These are phyloP conservation scores for Aureobasidium mangrovei DNA, from an alignment of 2,329 filamentous ascomycete species.

Conservation along the genomic window DNA sequence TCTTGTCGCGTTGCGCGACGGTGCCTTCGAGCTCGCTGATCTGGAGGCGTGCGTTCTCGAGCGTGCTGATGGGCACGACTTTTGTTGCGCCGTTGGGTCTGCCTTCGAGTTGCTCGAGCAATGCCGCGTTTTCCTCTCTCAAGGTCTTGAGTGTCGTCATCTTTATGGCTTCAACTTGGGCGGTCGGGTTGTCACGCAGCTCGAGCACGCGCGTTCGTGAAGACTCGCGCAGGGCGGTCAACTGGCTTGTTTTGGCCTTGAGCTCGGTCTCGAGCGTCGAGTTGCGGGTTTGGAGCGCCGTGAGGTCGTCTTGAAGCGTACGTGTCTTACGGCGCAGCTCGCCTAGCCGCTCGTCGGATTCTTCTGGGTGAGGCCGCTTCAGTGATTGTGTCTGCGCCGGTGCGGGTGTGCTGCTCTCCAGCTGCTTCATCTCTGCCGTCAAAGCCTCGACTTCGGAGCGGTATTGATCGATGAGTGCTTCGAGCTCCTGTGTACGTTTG, in stretches of 20 bases:
- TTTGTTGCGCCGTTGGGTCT: slow-evolving; percentile 38
- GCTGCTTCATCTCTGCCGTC: slow-evolving; percentile 62
- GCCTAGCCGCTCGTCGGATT: slow-evolving; percentile 62
- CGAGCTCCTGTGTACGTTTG: slow-evolving; percentile 68
- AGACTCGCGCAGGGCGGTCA: slow-evolving; percentile 56
- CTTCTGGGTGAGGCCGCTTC: slow-evolving; percentile 39
- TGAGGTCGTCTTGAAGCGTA: slow-evolving; percentile 69
- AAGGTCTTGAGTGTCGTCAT: slow-evolving; percentile 67
- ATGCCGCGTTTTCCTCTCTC: slow-evolving; percentile 72
- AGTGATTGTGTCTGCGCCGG: slow-evolving; percentile 41
- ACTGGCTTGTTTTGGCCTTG: slow-evolving; percentile 61
- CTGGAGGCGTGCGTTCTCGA: slow-evolving; percentile 67
- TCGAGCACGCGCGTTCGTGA: slow-evolving; percentile 76
- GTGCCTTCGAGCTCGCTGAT: slow-evolving; percentile 49
- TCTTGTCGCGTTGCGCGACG: slow-evolving; percentile 63
- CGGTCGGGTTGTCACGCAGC: slow-evolving; percentile 84
- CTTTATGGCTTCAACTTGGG: slow-evolving; percentile 77
- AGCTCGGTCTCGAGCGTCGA: slow-evolving; percentile 68
- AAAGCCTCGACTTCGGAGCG: slow-evolving; percentile 68
- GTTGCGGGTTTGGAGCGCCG: slow-evolving; percentile 58
- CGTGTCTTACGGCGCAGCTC: slow-evolving; percentile 82
- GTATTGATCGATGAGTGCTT: slow-evolving; percentile 80
- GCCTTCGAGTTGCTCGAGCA: slow-evolving; percentile 61
- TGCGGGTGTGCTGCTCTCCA: slow-evolving; percentile 48
- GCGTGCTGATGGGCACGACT: slow-evolving; percentile 65